A percentile compares a stretch with the other conserved stretches of the same genome.
Evolutionary conservation across 2,329 filamentous ascomycete genomes (phyloP).

Genomic region (Trematosphaeria pertusa): DNA sequence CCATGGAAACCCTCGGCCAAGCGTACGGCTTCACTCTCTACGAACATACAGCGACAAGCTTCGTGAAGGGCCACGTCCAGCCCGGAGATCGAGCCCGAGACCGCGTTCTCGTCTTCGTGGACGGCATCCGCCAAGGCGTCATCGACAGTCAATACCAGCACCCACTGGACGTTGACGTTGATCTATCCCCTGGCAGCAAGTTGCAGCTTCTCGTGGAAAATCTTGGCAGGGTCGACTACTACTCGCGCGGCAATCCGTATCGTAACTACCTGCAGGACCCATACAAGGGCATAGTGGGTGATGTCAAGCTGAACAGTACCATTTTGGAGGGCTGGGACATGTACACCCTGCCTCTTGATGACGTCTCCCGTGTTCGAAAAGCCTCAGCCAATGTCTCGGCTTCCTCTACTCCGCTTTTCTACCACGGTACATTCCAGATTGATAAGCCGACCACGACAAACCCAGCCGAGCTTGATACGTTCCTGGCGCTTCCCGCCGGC

Average conservation of each 20-base stretch:
- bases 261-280: constrained; percentile 46
- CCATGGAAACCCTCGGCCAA: constrained; percentile 57
- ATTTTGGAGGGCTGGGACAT: constrained; percentile 50
- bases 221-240: constrained; percentile 59
- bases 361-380: neutral
- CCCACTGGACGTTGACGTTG: constrained; percentile 49
- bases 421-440: constrained; percentile 23
- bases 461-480: constrained; percentile 40
- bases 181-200: constrained; percentile 49
- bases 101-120: constrained; percentile 58
- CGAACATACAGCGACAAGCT: constrained; percentile 40
- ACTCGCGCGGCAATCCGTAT: constrained; percentile 42
- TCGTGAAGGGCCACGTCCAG: constrained; percentile 43
- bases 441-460: constrained; percentile 9
- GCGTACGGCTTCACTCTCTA: constrained; percentile 56
- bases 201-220: constrained; percentile 59
- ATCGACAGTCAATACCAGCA: constrained; percentile 56
- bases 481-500: constrained; percentile 50
- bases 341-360: constrained; percentile 48
- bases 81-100: constrained; percentile 56
- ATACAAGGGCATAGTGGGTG: constrained; percentile 53
- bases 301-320: constrained; percentile 50
- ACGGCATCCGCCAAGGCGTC: constrained; percentile 51
- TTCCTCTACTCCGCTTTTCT: constrained; percentile 23
- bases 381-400: neutral